Percentiles rank a stretch among this genome's conserved stretches.
Conservation (phyloP, 2,329 filamentous ascomycete genomes). For the Pseudogymnoascus sp. region DNA sequence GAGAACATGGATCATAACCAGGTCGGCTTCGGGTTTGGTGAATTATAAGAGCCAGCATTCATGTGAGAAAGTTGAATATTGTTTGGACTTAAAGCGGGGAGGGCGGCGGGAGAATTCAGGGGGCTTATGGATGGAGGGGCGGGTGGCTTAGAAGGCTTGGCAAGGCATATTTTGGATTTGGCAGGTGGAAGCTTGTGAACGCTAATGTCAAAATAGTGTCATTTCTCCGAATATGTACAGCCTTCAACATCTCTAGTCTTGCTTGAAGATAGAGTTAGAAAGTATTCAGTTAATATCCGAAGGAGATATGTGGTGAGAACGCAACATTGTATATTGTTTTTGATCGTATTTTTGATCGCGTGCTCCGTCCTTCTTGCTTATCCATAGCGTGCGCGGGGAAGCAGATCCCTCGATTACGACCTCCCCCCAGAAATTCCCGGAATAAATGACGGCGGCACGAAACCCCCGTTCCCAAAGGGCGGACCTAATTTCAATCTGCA, state of each 20-base stretch:
- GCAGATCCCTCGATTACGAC: not conserved
- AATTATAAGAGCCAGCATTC: too few species aligned
- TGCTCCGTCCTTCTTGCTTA: not conserved
- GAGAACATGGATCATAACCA: too few species aligned
- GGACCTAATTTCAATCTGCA: not conserved
- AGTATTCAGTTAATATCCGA: not conserved
- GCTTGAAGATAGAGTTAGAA: not conserved
- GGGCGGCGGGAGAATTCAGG: not conserved
- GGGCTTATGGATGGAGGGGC: not conserved
- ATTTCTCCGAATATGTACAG: not conserved
- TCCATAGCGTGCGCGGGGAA: not conserved
- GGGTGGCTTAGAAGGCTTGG: not conserved
- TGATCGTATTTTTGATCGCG: not conserved
- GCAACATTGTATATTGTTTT: not conserved
- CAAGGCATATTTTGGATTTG: not conserved
- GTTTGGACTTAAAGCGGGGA: not conserved
- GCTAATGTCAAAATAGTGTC: not conserved
- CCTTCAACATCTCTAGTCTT: not conserved
- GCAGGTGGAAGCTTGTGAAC: not conserved
- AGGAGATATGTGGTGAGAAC: not conserved
- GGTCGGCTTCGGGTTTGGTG: too few species aligned
- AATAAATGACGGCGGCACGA: not conserved
- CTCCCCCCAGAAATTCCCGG: not conserved
- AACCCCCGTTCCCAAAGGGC: not conserved
- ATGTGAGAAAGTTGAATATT: too few species aligned